Percentiles rank a stretch among this genome's conserved stretches.
Evolutionary conservation across 2,329 filamentous ascomycete genomes (phyloP).

Genomic region (Beauveria rudraprayagi): DNA sequence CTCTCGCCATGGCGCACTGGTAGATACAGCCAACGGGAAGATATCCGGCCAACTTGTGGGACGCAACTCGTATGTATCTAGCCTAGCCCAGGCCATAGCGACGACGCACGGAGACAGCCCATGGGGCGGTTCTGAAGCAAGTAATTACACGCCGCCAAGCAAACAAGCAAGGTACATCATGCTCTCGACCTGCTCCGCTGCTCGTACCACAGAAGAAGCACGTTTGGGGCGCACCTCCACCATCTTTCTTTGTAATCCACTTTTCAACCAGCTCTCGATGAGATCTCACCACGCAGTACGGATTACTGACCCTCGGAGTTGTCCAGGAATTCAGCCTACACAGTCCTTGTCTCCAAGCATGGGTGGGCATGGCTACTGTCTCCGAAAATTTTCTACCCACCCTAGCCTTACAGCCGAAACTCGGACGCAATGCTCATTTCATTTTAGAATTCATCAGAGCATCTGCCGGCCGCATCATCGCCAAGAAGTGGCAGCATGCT

Average conservation of each 20-base stretch:
- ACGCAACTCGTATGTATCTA: neutral
- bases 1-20: neutral
- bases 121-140: slow-evolving; percentile 4
- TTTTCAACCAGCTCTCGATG: slow-evolving; percentile 4
- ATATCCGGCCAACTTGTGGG: slow-evolving; percentile 10
- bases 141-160: neutral
- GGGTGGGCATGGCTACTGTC: neutral
- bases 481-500: neutral
- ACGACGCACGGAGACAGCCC: neutral
- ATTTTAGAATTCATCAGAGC: neutral
- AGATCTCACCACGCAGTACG: neutral
- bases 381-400: neutral
- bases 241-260: neutral
- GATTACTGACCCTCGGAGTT: neutral
- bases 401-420: slow-evolving; percentile 2
- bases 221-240: slow-evolving; percentile 4
- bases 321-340: neutral
- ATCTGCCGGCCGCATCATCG: slow-evolving; percentile 6
- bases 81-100: neutral
- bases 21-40: slow-evolving; percentile 10
- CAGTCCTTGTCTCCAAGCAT: neutral
- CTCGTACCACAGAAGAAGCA: neutral
- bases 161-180: slow-evolving; percentile 1
- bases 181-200: neutral
- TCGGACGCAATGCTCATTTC: neutral